Conservation (phyloP, 2,329 filamentous ascomycete species). For the Arachnomyces sp. region DNA sequence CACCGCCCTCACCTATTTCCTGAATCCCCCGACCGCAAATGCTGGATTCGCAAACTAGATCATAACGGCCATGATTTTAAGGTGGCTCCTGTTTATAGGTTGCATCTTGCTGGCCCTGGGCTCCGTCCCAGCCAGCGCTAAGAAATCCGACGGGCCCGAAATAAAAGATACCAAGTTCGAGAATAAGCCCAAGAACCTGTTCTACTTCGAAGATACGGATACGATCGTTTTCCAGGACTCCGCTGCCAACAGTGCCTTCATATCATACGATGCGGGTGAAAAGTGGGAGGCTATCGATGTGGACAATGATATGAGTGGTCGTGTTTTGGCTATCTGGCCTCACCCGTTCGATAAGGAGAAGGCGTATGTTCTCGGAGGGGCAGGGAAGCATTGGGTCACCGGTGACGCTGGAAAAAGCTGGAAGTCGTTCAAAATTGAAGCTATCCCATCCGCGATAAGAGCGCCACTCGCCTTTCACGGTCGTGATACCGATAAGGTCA, state of each 20-base stretch:
- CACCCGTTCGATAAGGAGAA: constrained; percentile 71
- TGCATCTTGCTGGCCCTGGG: constrained; percentile 46
- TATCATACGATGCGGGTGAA: constrained; percentile 71
- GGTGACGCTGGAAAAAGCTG: constrained; percentile 75
- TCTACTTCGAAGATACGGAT: constrained; percentile 88
- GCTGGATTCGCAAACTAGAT: constrained; percentile 14
- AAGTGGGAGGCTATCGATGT: constrained; percentile 62
- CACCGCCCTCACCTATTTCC: not conserved
- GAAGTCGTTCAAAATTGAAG: constrained; percentile 60
- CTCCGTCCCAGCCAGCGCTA: constrained; percentile 32
- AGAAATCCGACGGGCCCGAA: constrained; percentile 53
- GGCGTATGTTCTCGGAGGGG: constrained; percentile 69
- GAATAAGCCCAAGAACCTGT: constrained; percentile 58
- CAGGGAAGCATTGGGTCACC: constrained; percentile 70
- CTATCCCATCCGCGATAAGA: constrained; percentile 48
- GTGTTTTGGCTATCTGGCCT: constrained; percentile 55
- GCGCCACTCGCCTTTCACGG: constrained; percentile 69
- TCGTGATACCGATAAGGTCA: constrained; percentile 69
- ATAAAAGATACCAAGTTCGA: constrained; percentile 60
- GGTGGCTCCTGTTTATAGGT: constrained; percentile 39
- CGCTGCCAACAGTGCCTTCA: constrained; percentile 57
- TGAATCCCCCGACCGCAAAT: constrained; percentile 1
- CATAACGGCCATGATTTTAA: constrained; percentile 29
- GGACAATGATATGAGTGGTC: constrained; percentile 43
- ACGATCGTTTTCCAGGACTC: constrained; percentile 67